Evolutionary conservation across 495 filamentous ascomycete species (phyloP), one percentile per base, ranked within the genome.

Genomic region (Stereocaulon alpinum): DNA sequence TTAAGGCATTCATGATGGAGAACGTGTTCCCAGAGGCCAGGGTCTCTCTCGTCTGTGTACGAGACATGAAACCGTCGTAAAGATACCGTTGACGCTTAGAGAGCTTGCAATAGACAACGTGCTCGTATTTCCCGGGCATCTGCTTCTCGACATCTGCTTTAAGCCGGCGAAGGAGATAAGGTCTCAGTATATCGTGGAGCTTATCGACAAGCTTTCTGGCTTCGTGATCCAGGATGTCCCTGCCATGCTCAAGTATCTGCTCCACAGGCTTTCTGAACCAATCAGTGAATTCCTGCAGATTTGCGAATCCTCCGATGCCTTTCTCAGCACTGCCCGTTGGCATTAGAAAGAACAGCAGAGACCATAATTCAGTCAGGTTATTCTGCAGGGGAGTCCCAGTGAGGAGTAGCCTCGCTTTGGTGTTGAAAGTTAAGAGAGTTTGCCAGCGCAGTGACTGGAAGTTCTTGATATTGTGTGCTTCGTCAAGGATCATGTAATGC

Each of bases 401-500:
- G 6, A 99, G 77, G 3, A 99, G 78, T 40, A 99, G 79, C 24
- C 94, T 81, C 24, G 91, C 86, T 49, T 85, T 82, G 4, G 92
- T 96, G 62, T 89, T 87, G 73, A 97, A 94, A 1, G 85, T 93
- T 7, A 99, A 81, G 52, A 99, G 76, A 0, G 88, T 89, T 69
- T 97, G 92, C 93, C 93, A 99, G 60, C 92, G 78, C 69, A 95
- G 91, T 0, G 92, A 95, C 63, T 91, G 89, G 77, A 96, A 97
- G 69, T 99, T 99, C 70, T 97, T 97, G 78, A 99, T 99, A 70
- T 97, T 97, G 70, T 99, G 94, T 1, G 94, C 94, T 74, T 99
- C 94, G 69, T 99, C 94, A 17, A 99, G 82, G 60, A 99, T 86
- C 83, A 99, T 90, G 72, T 96, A 99, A 69, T 96, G 91, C 94